Percentiles rank a stretch among this genome's conserved stretches.
Conservation (phyloP, 352 stramenopile genomes). For the Pythium folliculosum region DNA sequence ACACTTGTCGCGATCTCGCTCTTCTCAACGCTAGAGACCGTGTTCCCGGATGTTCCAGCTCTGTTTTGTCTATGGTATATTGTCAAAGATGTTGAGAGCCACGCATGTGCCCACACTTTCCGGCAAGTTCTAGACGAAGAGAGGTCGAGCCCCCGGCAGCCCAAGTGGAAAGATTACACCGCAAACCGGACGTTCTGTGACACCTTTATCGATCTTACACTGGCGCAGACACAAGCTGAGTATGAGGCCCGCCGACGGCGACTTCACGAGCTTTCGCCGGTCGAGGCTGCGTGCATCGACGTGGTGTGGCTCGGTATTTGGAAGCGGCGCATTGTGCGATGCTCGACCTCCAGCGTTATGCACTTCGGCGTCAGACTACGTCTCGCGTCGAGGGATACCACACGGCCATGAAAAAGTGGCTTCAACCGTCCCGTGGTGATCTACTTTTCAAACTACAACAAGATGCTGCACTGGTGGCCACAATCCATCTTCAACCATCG, state of each 20-base stretch:
- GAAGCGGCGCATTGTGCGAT: constrained; percentile 27
- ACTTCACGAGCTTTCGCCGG: not conserved
- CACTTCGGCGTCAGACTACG: constrained; percentile 27
- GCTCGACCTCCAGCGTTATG: constrained; percentile 14
- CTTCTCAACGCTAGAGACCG: constrained; percentile 21
- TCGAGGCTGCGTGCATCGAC: constrained; percentile 15
- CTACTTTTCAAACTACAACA: constrained; percentile 16
- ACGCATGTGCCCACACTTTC: not conserved
- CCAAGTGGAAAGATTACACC: not conserved
- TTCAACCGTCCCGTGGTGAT: constrained; percentile 1
- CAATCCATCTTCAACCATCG: not conserved
- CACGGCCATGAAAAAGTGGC: constrained; percentile 15
- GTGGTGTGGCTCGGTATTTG: constrained; percentile 25
- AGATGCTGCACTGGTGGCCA: constrained; percentile 24
- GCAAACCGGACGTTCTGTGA: constrained; percentile 2
- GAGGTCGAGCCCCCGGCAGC: not conserved
- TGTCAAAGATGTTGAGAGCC: constrained; percentile 28
- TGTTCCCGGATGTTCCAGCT: constrained; percentile 9
- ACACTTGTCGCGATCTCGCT: constrained; percentile 18
- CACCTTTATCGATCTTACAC: not conserved
- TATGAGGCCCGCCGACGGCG: constrained; percentile 17
- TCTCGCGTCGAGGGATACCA: constrained; percentile 32
- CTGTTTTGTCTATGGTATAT: constrained; percentile 29
- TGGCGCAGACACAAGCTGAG: not conserved
- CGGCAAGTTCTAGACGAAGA: not conserved